A percentile compares a stretch with the other conserved stretches of the same genome.
phyloP scores from a whole-genome alignment of 2,329 filamentous ascomycete species.

The Pestalotiopsis sp. region DNA sequence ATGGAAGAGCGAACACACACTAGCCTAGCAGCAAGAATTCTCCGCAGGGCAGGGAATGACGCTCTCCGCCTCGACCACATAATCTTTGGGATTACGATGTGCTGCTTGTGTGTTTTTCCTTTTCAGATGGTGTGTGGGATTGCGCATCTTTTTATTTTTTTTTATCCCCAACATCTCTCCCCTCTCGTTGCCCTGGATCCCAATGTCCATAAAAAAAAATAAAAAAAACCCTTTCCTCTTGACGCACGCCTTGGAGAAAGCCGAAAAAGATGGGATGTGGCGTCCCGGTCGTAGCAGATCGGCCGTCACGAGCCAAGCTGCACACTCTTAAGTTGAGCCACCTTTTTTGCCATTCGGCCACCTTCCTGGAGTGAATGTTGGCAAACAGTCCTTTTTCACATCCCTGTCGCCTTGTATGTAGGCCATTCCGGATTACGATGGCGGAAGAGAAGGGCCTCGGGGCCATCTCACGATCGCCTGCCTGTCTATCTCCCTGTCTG shows the following conservation, averaged over 20 bases:
- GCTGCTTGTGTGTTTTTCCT: not conserved
- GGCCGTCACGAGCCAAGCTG: constrained; percentile 2
- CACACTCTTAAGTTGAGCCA: constrained; percentile 6
- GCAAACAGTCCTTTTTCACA: not conserved
- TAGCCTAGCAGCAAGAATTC: constrained; percentile 15
- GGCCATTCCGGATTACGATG: not conserved
- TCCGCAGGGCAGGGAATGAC: constrained; percentile 7
- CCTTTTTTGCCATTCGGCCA: not conserved
- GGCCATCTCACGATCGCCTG: not conserved
- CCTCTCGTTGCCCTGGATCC: not conserved
- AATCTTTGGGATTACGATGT: constrained; percentile 6
- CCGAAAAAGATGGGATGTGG: not conserved
- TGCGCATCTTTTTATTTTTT: not conserved
- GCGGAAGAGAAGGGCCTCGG: not conserved
- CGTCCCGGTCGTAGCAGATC: not conserved
- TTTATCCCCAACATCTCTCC: not conserved
- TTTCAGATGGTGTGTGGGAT: not conserved
- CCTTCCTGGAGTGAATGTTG: constrained; percentile 10
- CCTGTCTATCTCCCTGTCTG: not conserved
- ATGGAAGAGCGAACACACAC: not conserved
- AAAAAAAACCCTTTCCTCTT: not conserved
- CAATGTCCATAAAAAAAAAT: too few species aligned
- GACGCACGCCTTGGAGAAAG: not conserved
- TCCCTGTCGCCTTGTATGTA: not conserved
- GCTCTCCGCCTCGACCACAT: not conserved